Evolutionary conservation across 2,329 filamentous ascomycete genomes (phyloP), one percentile per base, ranked within the genome.

Genomic region (Arthrobotrys iridis): DNA sequence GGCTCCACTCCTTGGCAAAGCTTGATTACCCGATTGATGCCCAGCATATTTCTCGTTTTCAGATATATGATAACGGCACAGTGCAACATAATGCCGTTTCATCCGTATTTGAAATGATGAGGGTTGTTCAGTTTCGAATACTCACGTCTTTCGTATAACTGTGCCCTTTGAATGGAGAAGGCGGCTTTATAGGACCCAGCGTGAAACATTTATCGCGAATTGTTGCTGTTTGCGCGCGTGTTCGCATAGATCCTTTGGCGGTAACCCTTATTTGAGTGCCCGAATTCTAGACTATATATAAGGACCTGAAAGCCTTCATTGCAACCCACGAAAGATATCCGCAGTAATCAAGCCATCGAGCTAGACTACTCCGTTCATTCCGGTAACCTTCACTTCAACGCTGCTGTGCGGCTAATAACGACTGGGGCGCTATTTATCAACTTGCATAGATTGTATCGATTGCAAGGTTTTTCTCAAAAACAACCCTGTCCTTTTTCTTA

Each of bases 401-500:
- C 55, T 55, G 45, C 65, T 70, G 65, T 62, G 65, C 57, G 24
- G 65, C 63, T 67, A 58, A 57, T n/a, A 66, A 58, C 40, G 13
- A 46, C 50, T 59, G 40, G 28, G 40, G 18, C 64, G 35, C 6
- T 15, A 4, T 45, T 68, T 62, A 28, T 40, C 20, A 50, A 28
- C 13, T 50, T 35, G 41, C 35, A 50, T 65, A 43, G 35, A 43
- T 60, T 45, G 40, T n/a, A 60, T 60, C 41, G 40, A 37, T 48
- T 68, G 52, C 64, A 70, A 70, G 45, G 65, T 62, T 55, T 55
- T 70, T 62, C 43, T 58, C 55, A 30, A 60, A 70, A 45, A n/a
- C 45, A 43, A 55, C 33, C 26, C 52, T 41, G 52, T 18, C 33
- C 37, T 41, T 62, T 43, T 46, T 13, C 30, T 41, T 48, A 58